phyloP scores from a whole-genome alignment of 2,329 filamentous ascomycete species.

The Botrytis medusae region DNA sequence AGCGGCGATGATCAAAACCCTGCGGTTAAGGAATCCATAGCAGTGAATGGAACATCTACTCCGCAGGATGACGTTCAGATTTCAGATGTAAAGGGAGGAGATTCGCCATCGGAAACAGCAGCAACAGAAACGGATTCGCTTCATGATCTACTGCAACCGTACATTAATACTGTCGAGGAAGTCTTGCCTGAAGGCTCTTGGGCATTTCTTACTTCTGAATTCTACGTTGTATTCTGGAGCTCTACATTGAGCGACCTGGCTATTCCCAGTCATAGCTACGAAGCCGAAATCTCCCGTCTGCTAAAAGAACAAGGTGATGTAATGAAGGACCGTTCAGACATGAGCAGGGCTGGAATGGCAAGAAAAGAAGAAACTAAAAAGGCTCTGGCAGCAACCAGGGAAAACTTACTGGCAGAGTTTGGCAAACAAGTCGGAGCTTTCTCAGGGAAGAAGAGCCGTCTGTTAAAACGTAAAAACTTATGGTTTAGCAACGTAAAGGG shows the following conservation, averaged over 20 bases:
- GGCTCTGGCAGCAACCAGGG: conserved; percentile 65
- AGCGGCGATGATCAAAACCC: conserved; percentile 28
- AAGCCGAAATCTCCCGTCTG: conserved; percentile 69
- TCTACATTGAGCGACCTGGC: conserved; percentile 79
- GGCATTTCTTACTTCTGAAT: conserved; percentile 71
- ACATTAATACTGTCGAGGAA: conserved; percentile 67
- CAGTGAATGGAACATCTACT: conserved; percentile 25
- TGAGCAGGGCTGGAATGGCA: conserved; percentile 63
- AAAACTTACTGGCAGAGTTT: conserved; percentile 71
- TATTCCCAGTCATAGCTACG: conserved; percentile 75
- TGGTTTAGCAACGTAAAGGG: conserved; percentile 74
- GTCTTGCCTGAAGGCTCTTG: conserved; percentile 63
- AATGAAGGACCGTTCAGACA: conserved; percentile 70
- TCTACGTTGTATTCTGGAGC: conserved; percentile 92
- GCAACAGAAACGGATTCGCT: conserved; percentile 48
- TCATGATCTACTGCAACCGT: conserved; percentile 69
- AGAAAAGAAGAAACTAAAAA: conserved; percentile 71
- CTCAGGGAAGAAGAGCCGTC: conserved; percentile 63
- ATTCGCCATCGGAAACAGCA: conserved; percentile 41
- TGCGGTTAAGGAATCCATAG: not conserved
- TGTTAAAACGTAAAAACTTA: conserved; percentile 71
- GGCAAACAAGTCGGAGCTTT: conserved; percentile 68
- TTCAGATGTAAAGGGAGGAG: conserved; percentile 40
- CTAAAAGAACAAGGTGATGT: conserved; percentile 66
- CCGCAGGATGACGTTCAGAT: conserved; percentile 43